Conservation (phyloP, 139 green algal species). For the Auxenochlorella protothecoides region DNA sequence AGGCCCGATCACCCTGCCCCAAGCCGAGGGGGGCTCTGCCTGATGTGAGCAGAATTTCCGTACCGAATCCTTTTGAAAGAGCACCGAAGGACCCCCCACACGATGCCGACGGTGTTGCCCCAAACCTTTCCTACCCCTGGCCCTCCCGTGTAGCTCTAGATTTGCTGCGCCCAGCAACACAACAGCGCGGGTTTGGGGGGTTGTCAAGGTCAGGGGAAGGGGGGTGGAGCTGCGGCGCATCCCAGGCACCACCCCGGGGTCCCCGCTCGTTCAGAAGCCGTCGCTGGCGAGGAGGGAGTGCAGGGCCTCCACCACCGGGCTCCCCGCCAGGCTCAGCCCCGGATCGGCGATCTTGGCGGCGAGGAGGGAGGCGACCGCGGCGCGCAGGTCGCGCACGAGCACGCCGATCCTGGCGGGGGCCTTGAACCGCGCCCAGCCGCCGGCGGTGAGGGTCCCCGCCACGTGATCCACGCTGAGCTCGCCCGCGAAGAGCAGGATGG, state of each 20-base stretch:
- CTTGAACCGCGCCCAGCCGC: slow-evolving; percentile 57
- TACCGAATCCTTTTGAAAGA: too few relatives aligned
- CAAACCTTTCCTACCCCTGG: too few relatives aligned
- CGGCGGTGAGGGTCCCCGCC: slow-evolving; percentile 37
- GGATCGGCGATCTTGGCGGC: slow-evolving; percentile 57
- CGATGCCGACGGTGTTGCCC: too few relatives aligned
- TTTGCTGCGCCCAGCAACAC: background rate
- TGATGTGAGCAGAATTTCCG: too few relatives aligned
- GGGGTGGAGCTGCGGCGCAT: background rate
- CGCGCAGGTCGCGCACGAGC: slow-evolving; percentile 62
- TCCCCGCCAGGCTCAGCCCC: slow-evolving; percentile 36
- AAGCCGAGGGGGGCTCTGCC: too few relatives aligned
- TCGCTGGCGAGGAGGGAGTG: slow-evolving; percentile 57
- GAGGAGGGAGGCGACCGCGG: slow-evolving; percentile 54
- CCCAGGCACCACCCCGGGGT: background rate
- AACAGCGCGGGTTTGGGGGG: background rate
- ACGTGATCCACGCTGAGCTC: slow-evolving; percentile 41
- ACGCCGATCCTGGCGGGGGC: slow-evolving; percentile 46
- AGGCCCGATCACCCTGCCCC: too few relatives aligned
- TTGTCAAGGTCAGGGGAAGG: background rate
- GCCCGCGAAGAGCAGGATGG: slow-evolving; percentile 78
- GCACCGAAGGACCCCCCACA: too few relatives aligned
- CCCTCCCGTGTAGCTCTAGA: background rate
- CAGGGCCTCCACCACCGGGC: slow-evolving; percentile 39
- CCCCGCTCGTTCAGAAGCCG: slow-evolving; percentile 42